Percentiles rank a stretch among this genome's conserved stretches.
Conservation (phyloP, 2,329 filamentous ascomycete genomes). For the Aspergillus awamori region DNA sequence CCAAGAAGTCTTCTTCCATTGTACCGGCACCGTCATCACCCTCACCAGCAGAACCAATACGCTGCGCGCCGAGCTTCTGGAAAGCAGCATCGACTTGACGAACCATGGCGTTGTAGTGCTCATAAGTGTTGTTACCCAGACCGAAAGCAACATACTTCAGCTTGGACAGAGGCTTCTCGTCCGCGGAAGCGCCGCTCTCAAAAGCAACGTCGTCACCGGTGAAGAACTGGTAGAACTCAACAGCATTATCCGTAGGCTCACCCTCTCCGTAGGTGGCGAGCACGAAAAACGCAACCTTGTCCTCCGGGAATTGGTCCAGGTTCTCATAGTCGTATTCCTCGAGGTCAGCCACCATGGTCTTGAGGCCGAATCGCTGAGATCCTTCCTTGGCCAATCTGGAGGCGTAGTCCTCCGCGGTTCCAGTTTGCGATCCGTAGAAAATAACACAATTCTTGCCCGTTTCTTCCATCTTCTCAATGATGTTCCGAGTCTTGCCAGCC, state of each 20-base stretch:
- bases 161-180: conserved; percentile 74
- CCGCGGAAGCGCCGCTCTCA: conserved; percentile 64
- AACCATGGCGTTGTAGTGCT: conserved; percentile 99
- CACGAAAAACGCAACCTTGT: conserved; percentile 93
- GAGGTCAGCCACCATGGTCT: conserved; percentile 97
- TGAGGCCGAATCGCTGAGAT: conserved; percentile 90
- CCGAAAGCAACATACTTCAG: conserved; percentile 95
- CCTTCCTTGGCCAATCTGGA: conserved; percentile 96
- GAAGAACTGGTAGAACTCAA: conserved; percentile 98
- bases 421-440: conserved; percentile 98
- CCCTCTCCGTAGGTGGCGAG: conserved; percentile 97
- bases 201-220: conserved; percentile 79
- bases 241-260: conserved; percentile 97
- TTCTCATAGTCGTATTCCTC: conserved; percentile 98
- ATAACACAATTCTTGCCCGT: conserved; percentile 95
- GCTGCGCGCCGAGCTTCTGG: conserved; percentile 76
- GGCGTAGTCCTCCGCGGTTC: conserved; percentile 97
- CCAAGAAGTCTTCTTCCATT: conserved; percentile 99
- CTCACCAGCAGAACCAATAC: conserved; percentile 87
- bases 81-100: conserved; percentile 84
- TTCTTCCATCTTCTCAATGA: conserved; percentile 95
- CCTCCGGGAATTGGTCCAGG: conserved; percentile 81
- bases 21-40: conserved; percentile 97
- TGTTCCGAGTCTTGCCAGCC: conserved; percentile 84
- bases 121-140: conserved; percentile 98